These are phyloP conservation scores for Fusarium udum DNA, from an alignment of 2,329 filamentous ascomycete species.

Conservation along the genomic window DNA sequence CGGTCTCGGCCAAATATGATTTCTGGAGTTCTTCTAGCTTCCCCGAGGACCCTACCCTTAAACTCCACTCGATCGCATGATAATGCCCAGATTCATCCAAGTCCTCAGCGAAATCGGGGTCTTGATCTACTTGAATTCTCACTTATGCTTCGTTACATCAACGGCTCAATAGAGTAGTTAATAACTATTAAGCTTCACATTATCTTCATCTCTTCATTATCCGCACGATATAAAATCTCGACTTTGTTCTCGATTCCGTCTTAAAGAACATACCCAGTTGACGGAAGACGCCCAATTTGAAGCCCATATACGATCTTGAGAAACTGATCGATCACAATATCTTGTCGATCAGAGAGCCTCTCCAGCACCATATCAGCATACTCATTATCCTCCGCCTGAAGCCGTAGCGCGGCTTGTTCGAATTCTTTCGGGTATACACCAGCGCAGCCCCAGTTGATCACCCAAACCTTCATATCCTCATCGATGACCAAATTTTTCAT, in stretches of 20 bases:
- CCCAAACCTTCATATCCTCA: accelerated
- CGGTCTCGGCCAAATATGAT: neutral
- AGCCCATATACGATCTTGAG: accelerated
- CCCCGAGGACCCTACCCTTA: neutral
- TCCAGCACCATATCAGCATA: neutral
- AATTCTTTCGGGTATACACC: accelerated
- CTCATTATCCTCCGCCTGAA: accelerated
- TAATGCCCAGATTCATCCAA: neutral
- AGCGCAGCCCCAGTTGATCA: accelerated
- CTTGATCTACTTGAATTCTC: accelerated
- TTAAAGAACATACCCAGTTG: neutral
- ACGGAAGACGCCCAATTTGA: too few relatives aligned
- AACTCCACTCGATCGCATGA: neutral
- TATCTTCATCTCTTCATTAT: neutral
- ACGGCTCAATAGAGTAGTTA: accelerated
- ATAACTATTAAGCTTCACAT: accelerated
- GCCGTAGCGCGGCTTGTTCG: neutral
- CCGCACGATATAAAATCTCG: accelerated
- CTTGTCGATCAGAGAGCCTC: accelerated
- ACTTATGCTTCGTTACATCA: accelerated
- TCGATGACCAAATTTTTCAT: neutral
- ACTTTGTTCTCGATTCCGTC: accelerated
- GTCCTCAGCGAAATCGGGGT: neutral
- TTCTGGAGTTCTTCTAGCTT: constrained; percentile 14
- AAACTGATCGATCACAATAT: accelerated